Conservation (phyloP, 108 stramenopile genomes). For the Cylindrotheca fusiformis region DNA sequence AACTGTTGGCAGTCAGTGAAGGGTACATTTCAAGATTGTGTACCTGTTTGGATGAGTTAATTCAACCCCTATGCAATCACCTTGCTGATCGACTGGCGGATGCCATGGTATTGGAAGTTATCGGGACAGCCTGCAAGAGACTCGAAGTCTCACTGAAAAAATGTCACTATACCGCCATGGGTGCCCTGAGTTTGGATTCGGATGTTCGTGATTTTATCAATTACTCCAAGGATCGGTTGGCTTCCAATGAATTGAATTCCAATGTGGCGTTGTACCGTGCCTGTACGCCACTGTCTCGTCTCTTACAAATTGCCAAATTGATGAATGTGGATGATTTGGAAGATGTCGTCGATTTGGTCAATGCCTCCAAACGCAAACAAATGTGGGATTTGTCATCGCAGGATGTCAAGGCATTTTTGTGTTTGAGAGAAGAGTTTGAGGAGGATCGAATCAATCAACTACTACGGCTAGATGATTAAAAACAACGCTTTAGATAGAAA, state of each 20-base stretch:
- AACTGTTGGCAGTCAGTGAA: conserved; percentile 78
- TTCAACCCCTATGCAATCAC: conserved; percentile 61
- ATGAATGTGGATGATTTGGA: conserved; percentile 85
- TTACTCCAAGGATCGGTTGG: conserved; percentile 66
- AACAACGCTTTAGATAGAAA: too few relatives aligned
- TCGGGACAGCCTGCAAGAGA: conserved; percentile 69
- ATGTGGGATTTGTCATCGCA: conserved; percentile 84
- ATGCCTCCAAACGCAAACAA: conserved; percentile 73
- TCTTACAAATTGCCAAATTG: conserved; percentile 72
- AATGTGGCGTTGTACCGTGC: conserved; percentile 62
- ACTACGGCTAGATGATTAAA: conserved; percentile 28
- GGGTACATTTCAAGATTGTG: conserved; percentile 70
- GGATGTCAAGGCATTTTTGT: conserved; percentile 66
- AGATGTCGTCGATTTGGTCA: conserved; percentile 79
- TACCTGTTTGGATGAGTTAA: conserved; percentile 62
- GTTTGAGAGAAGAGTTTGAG: conserved; percentile 77
- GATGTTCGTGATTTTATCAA: conserved; percentile 77
- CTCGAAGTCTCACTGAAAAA: conserved; percentile 74
- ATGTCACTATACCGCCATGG: conserved; percentile 77
- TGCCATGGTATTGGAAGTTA: conserved; percentile 54
- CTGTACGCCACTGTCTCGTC: conserved; percentile 68
- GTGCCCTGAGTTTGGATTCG: conserved; percentile 78
- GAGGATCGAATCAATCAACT: conserved; percentile 65
- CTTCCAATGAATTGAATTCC: conserved; percentile 51
- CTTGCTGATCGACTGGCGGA: conserved; percentile 73